Evolutionary conservation across 2,329 filamentous ascomycete species (phyloP), one percentile per base, ranked within the genome.

Genomic region (Calonectria naviculata): DNA sequence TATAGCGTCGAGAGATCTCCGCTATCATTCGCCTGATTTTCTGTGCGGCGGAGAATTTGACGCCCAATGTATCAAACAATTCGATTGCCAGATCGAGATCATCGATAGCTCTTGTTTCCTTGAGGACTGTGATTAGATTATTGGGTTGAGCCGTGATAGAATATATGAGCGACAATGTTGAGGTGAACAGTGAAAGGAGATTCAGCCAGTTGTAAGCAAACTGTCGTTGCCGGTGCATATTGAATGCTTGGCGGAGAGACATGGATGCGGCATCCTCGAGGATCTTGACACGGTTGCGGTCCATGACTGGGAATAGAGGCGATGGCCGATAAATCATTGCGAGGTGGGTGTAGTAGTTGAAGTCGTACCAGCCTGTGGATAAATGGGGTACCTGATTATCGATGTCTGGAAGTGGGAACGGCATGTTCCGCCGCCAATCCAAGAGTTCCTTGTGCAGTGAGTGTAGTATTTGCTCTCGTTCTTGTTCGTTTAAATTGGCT

Each of bases 271-370:
- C 83, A 15, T 81, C 81, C 1, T 78, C 81, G 5, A 87, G 78
- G 0, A 82, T 78, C 49, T 82, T 82, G 42, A 86, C 79, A 41
- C 81, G 80, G 5, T 74, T 62, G 10, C 78, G 64, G 68, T 84
- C 81, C 28, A 85, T 74, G 0, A 78, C 79, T 2, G 85, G 85
- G 26, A 80, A 83, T 0, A 86, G 70, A 0, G 85, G 84, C 0
- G 85, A 86, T 1, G 85, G 85, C 3, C 85, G 78, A 72, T 87
- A 87, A 5, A 87, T 75, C 77, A 85, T 83, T 15, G 82, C 82
- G 1, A 86, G 74, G 60, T 87, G 85, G 0, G 82, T 85, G 71
- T 87, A 86, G 73, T 85, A 87, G 74, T 87, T 87, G 52, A 86
- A 82, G 65, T 87, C 85, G 72, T 84, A 87, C 85, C 85, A 87